Evolutionary conservation across 192 early-diverging fungal genomes (phyloP).

Genomic region (Paraglomus brasilianum): DNA sequence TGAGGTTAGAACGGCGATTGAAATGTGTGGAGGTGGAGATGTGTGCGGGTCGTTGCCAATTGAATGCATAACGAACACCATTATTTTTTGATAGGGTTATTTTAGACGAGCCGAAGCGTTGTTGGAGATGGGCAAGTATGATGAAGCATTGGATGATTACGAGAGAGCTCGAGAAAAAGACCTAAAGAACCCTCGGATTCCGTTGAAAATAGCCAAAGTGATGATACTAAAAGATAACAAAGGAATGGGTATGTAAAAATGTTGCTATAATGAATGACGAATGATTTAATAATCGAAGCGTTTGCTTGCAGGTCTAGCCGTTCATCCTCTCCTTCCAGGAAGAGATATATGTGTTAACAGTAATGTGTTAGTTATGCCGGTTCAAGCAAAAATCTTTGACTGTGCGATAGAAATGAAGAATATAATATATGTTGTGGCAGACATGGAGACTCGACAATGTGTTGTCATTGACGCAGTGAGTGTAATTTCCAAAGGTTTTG

Average conservation of each 20-base stretch:
- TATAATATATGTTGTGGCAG: conserved; percentile 79
- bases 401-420: conserved; percentile 84
- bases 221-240: conserved; percentile 57
- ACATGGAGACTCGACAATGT: conserved; percentile 65
- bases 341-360: conserved; percentile 62
- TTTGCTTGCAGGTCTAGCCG: conserved; percentile 43
- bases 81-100: conserved; percentile 55
- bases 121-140: conserved; percentile 47
- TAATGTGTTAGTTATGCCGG: conserved; percentile 53
- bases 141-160: conserved; percentile 50
- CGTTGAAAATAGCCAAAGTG: conserved; percentile 49
- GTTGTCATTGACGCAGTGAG: conserved; percentile 80
- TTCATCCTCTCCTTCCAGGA: conserved; percentile 70
- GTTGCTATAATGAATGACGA: background rate
- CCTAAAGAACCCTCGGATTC: conserved; percentile 48
- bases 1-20: conserved; percentile 36
- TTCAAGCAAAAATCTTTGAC: conserved; percentile 72
- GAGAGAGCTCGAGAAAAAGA: conserved; percentile 38
- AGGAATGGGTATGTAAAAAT: conserved; percentile 42
- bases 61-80: conserved; percentile 35
- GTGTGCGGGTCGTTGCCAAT: conserved; percentile 40
- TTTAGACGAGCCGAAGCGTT: conserved; percentile 62
- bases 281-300: conserved; percentile 11
- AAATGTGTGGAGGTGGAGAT: conserved; percentile 35
- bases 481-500: background rate